Base-by-base conservation (phyloP, 257 asterid genomes). In the Misopates orontium region DNA sequence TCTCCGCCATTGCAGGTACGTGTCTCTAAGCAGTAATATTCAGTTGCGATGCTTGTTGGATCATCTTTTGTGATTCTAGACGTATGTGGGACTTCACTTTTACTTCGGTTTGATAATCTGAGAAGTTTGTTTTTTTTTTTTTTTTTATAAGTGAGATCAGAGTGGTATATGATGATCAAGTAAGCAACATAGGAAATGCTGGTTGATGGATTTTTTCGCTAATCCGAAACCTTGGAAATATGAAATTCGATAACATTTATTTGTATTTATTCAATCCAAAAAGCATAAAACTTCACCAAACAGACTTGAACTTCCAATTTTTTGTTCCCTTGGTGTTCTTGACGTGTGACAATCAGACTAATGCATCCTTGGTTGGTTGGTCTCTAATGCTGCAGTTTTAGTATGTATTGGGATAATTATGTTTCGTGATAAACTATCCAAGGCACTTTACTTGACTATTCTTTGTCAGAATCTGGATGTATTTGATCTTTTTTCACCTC, bases 1-100 rank as follows among this genome's bases (percentile, higher is more conserved):
- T 57, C 83, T 88, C 53, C 88, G 91, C 24, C 96, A 88, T 56
- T 86, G 96, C 96, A 88, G 67, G 91, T 84, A 12, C 36, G 73
- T 71, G 23, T 11, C 52, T 52, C 1, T 51, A 41, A 65, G n/a
- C 28, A 22, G 47, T 48, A 24, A 16, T 42, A 19, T 17, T 3
- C 62, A 3, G n/a, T 32, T 57, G 31, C 5, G 49, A 41, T 66
- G 53, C 57, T 50, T 56, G n/a, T 12, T 65, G 55, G 25, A 49
- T 21, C 20, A 45, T 62, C 45, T n/a, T 47, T n/a, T 28, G 2
- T 11, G 28, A 48, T 15, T 31, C 11, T 48, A 24, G 12, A 10
- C 36, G 36, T 28, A 28, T 28, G 4, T 36, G 11, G 42, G 42
- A 9, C 42, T 36, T 36, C 4, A 36, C 10, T 36, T 36, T 36